A percentile compares a stretch with the other conserved stretches of the same genome.
Conservation (phyloP, 164 flowering plant genomes). For the Vitis cinerea region DNA sequence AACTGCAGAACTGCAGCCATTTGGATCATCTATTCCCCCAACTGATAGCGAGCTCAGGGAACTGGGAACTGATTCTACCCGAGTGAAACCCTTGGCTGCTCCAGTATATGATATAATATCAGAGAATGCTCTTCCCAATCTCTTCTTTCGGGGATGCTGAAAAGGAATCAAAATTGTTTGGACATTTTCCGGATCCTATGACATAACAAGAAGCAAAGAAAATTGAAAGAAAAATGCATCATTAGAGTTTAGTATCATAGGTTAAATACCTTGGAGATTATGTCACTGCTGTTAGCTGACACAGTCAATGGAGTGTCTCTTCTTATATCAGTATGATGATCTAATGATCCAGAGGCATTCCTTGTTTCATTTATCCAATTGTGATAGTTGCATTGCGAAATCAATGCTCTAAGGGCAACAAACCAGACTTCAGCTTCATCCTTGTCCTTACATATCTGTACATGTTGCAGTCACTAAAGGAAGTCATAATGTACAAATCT, state of each 20-base stretch:
- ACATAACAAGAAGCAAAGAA: background rate
- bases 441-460: slow-evolving; percentile 93
- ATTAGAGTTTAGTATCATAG: background rate
- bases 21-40: slow-evolving; percentile 42
- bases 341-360: slow-evolving; percentile 44
- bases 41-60: slow-evolving; percentile 36
- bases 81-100: slow-evolving; percentile 33
- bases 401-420: slow-evolving; percentile 77
- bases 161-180: slow-evolving; percentile 32
- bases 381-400: slow-evolving; percentile 45
- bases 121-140: slow-evolving; percentile 75
- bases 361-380: slow-evolving; percentile 49
- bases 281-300: slow-evolving; percentile 32
- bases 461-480: background rate
- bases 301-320: slow-evolving; percentile 40
- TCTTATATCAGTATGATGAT: slow-evolving; percentile 33
- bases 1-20: slow-evolving; percentile 51
- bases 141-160: slow-evolving; percentile 45
- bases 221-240: background rate
- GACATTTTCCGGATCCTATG: slow-evolving; percentile 60
- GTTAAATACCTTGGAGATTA: too few relatives aligned
- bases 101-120: slow-evolving; percentile 68
- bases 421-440: slow-evolving; percentile 98
- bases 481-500: too few relatives aligned
- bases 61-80: slow-evolving; percentile 34